Conservation (phyloP, 1,139 yeast species). For the Kazachstania sp. region DNA sequence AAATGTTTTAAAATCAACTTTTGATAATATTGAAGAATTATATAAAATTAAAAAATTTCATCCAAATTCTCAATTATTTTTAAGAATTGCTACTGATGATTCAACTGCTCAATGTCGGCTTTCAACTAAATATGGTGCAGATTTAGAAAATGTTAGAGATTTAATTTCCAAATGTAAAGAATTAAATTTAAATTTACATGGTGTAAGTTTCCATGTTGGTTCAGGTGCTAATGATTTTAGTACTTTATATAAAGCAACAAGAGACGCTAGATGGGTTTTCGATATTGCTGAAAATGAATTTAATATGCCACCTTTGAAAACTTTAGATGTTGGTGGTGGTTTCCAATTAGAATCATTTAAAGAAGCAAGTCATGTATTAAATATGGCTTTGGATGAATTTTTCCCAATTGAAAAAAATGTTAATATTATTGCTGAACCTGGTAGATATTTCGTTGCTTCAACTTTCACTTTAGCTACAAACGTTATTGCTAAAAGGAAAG, state of each 20-base stretch:
- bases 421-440: conserved; percentile 83
- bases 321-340: conserved; percentile 92
- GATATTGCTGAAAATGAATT: conserved; percentile 39
- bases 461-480: conserved; percentile 82
- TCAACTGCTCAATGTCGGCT: conserved; percentile 79
- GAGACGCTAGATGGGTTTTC: conserved; percentile 66
- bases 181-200: conserved; percentile 56
- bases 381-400: conserved; percentile 44
- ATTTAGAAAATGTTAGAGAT: conserved; percentile 43
- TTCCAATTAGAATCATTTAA: conserved; percentile 63
- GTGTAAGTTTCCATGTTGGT: conserved; percentile 94
- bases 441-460: conserved; percentile 78
- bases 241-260: conserved; percentile 62
- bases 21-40: conserved; percentile 82
- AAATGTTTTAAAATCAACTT: conserved; percentile 67
- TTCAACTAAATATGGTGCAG: conserved; percentile 85
- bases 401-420: conserved; percentile 47
- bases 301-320: conserved; percentile 24
- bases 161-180: conserved; percentile 57
- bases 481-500: conserved; percentile 69
- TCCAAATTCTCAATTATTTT: conserved; percentile 60
- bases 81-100: conserved; percentile 87
- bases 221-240: conserved; percentile 79
- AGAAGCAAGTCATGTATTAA: conserved; percentile 52
- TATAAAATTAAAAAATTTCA: conserved; percentile 60